A percentile compares a stretch with the other conserved stretches of the same genome.
phyloP scores from a whole-genome alignment of 768 basidiomycete genomes.

The Pholiota microspora region DNA sequence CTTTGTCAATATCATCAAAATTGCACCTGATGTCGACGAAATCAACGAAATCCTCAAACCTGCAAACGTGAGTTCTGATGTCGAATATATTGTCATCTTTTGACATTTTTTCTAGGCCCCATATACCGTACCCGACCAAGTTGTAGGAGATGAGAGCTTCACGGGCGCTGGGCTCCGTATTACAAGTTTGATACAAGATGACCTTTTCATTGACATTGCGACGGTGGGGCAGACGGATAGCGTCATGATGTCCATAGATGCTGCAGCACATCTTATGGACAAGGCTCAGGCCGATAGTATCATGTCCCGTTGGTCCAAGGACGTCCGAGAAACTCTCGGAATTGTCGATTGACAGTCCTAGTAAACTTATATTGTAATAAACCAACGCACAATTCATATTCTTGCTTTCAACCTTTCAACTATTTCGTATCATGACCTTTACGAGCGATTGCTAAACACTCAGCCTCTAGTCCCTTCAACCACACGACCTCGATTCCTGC shows the following conservation, averaged over 20 bases:
- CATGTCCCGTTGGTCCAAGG: constrained; percentile 22
- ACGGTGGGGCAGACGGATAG: constrained; percentile 20
- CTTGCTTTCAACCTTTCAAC: not conserved
- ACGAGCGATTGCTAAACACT: constrained; percentile 81
- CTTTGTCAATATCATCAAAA: constrained; percentile 41
- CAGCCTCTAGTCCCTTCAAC: constrained; percentile 69
- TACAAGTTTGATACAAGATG: constrained; percentile 25
- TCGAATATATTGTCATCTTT: not conserved
- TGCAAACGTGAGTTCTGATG: constrained; percentile 30
- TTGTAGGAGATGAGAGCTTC: constrained; percentile 11
- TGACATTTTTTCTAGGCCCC: constrained; percentile 25
- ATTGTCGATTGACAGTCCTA: constrained; percentile 2
- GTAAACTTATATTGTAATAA: not conserved
- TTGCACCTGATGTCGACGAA: constrained; percentile 23
- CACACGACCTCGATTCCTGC: constrained; percentile 78
- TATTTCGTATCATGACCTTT: constrained; percentile 44
- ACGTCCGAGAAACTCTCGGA: constrained; percentile 16
- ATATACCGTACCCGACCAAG: constrained; percentile 29
- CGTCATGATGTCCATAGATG: constrained; percentile 32
- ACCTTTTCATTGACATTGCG: constrained; percentile 30
- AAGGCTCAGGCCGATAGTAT: constrained; percentile 21
- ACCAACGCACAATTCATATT: not conserved
- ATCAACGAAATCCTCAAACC: constrained; percentile 24
- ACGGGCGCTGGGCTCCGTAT: constrained; percentile 18
- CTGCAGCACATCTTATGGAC: constrained; percentile 23